These are phyloP conservation scores for Magnolia officinalis DNA, from an alignment of 164 flowering plant species.

Conservation along the genomic window DNA sequence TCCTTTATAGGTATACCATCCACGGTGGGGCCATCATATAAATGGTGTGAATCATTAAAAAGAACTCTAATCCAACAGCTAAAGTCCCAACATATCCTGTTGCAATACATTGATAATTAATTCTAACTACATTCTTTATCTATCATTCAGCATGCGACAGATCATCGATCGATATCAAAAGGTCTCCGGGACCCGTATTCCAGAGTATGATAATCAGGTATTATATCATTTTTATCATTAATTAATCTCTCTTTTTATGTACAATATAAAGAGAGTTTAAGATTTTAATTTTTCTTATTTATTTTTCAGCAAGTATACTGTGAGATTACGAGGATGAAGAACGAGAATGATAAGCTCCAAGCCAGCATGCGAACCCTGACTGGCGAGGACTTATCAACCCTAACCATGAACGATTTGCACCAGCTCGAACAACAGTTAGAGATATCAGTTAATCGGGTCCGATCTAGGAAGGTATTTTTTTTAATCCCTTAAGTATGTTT, in stretches of 20 bases:
- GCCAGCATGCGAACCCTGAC: constrained; percentile 30
- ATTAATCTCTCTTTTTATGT: neutral
- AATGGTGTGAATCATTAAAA: too few relatives aligned
- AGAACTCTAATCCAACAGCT: too few relatives aligned
- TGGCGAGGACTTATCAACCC: constrained; percentile 32
- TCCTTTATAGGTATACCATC: too few relatives aligned
- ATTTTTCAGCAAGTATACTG: constrained; percentile 21
- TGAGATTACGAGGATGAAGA: constrained; percentile 35
- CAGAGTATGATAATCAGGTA: constrained; percentile 32
- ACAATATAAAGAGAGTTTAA: neutral
- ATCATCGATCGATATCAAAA: constrained; percentile 33
- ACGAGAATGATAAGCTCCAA: constrained; percentile 37
- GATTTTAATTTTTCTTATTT: neutral
- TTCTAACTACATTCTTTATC: neutral
- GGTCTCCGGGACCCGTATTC: constrained; percentile 24
- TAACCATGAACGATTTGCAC: constrained; percentile 27
- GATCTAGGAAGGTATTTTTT: constrained; percentile 38
- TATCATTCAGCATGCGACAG: constrained; percentile 33
- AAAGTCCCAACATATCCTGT: too few relatives aligned
- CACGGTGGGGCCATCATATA: too few relatives aligned
- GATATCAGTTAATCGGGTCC: constrained; percentile 31
- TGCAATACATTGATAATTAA: too few relatives aligned
- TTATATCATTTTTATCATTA: neutral
- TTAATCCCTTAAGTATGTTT: neutral
- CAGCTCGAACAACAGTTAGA: constrained; percentile 40